phyloP scores from a whole-genome alignment of 1,284 basidiomycete genomes.

The Rhodofomes roseus region DNA sequence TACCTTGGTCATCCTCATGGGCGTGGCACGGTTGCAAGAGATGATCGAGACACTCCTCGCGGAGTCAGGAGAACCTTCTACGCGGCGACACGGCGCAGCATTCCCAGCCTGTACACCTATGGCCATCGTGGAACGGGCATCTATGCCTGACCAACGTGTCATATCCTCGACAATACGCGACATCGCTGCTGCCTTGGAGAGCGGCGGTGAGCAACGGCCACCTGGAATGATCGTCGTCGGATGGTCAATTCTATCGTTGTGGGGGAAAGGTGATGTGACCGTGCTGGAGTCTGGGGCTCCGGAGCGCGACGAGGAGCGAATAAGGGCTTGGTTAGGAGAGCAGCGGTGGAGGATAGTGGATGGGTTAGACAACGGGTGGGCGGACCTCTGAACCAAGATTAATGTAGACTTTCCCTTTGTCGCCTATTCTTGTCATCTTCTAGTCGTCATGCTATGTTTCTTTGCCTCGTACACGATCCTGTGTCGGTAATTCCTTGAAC shows the following conservation, averaged over 20 bases:
- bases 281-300: slow-evolving; percentile 48
- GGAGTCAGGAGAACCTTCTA: slow-evolving; percentile 14
- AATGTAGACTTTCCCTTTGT: too few species aligned
- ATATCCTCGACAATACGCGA: slow-evolving; percentile 76
- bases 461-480: not conserved
- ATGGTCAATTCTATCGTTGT: slow-evolving; percentile 76
- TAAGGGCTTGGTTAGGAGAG: slow-evolving; percentile 55
- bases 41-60: slow-evolving; percentile 64
- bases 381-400: slow-evolving; percentile 21
- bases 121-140: slow-evolving; percentile 91
- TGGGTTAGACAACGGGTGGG: slow-evolving; percentile 56
- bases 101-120: slow-evolving; percentile 84
- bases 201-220: slow-evolving; percentile 82
- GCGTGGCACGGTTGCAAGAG: slow-evolving; percentile 80
- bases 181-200: slow-evolving; percentile 71
- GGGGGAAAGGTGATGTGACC: slow-evolving; percentile 47
- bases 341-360: slow-evolving; percentile 56
- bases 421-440: not conserved
- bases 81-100: slow-evolving; percentile 46
- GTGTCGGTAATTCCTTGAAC: too few species aligned
- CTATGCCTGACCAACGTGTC: slow-evolving; percentile 88
- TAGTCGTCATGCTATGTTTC: not conserved
- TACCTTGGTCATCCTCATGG: slow-evolving; percentile 90
- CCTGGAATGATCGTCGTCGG: slow-evolving; percentile 96
- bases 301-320: slow-evolving; percentile 43